These are phyloP conservation scores for Phytopythium delawarense DNA, from an alignment of 352 stramenopile species.

Conservation along the genomic window DNA sequence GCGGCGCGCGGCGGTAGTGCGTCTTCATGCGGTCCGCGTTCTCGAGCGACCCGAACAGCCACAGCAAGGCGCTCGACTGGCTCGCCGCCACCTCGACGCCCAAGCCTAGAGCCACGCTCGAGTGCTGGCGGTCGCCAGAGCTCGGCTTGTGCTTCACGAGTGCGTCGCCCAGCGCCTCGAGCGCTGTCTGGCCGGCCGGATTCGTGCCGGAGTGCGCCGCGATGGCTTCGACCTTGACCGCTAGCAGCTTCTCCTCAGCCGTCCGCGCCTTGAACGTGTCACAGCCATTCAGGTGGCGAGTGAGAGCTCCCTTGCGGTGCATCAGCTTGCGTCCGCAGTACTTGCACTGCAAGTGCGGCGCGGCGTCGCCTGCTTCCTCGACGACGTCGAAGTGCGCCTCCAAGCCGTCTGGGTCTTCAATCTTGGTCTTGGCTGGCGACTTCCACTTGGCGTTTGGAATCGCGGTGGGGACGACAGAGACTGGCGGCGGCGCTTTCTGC, in stretches of 20 bases:
- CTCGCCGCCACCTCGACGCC: background rate
- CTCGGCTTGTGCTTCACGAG: background rate
- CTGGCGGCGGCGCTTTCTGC: too few species aligned
- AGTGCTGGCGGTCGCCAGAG: background rate
- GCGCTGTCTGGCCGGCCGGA: background rate
- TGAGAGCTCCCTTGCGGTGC: background rate
- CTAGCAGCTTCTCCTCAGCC: background rate
- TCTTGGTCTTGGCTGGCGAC: background rate
- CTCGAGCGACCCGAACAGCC: constrained; percentile 24
- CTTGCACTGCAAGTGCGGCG: constrained; percentile 1
- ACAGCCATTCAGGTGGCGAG: background rate
- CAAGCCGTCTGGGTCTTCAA: background rate
- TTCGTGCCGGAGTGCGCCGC: background rate
- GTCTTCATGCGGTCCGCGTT: constrained; percentile 21
- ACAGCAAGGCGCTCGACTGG: constrained; percentile 1
- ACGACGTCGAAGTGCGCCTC: background rate
- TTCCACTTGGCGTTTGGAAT: background rate
- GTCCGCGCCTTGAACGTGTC: background rate
- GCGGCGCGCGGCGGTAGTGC: constrained; percentile 13
- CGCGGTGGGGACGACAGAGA: background rate
- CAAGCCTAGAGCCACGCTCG: background rate
- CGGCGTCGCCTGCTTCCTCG: background rate
- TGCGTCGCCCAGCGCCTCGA: background rate
- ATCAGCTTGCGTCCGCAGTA: constrained; percentile 1
- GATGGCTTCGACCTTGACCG: background rate